Evolutionary conservation across 164 flowering plant genomes (phyloP), one percentile per base, ranked within the genome.

Genomic region (Tetracentron sinense): DNA sequence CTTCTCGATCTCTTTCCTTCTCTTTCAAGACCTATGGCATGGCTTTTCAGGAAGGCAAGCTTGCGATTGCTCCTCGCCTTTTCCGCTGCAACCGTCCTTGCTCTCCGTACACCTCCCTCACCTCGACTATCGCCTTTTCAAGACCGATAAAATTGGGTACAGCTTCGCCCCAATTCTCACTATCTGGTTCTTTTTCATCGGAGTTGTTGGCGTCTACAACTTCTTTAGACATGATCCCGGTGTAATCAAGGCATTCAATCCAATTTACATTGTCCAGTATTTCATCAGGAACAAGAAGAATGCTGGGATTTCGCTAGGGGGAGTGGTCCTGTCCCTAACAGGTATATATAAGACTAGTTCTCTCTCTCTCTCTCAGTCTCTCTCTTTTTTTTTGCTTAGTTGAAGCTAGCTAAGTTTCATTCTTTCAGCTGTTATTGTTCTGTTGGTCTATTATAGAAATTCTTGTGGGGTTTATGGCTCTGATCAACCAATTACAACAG

Each of bases 61-160:
- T n/a, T n/a, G n/a, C n/a, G n/a, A n/a, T n/a, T n/a, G n/a, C n/a
- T n/a, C n/a, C n/a, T n/a, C n/a, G n/a, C n/a, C n/a, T n/a, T n/a
- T n/a, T n/a, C n/a, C n/a, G n/a, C n/a, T n/a, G n/a, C n/a, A n/a
- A n/a, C n/a, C n/a, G n/a, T n/a, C n/a, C n/a, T n/a, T n/a, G n/a
- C n/a, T n/a, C n/a, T n/a, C n/a, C n/a, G n/a, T n/a, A n/a, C n/a
- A n/a, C n/a, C n/a, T n/a, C n/a, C n/a, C n/a, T n/a, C n/a, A n/a
- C n/a, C n/a, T n/a, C n/a, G n/a, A n/a, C n/a, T n/a, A n/a, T n/a
- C n/a, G n/a, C n/a, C n/a, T n/a, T n/a, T 71, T 65, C 27, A 76
- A 76, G 11, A 72, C 76, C 0, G 63, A 72, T 27, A 69, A 61
- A 69, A 72, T 72, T 1, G 79, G 76, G 1, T 69, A 61, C n/a